Percentiles rank a stretch among this genome's conserved stretches.
phyloP scores from a whole-genome alignment of 106 monocot genomes.

The Acorus gramineus region DNA sequence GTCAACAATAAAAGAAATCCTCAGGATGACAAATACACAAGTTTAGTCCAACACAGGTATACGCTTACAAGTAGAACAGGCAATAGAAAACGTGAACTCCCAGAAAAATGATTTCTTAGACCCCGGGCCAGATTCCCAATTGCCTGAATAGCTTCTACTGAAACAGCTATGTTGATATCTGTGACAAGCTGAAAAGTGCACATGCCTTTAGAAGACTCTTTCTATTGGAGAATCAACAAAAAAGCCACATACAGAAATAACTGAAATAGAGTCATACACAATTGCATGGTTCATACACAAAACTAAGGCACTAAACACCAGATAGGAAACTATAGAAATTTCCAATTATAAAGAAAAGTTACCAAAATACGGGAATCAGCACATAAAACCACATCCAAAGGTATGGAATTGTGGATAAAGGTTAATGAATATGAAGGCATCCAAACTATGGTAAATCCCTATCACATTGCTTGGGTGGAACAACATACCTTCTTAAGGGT shows the following conservation, averaged over 20 bases:
- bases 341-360: too few relatives aligned
- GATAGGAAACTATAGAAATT: too few relatives aligned
- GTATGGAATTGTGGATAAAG: too few relatives aligned
- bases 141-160: constrained; percentile 88
- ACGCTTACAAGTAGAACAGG: constrained; percentile 78
- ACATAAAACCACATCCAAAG: too few relatives aligned
- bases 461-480: too few relatives aligned
- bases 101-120: constrained; percentile 79
- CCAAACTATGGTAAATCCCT: too few relatives aligned
- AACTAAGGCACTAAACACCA: too few relatives aligned
- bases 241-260: neutral
- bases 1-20: too few relatives aligned
- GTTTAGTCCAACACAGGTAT: neutral
- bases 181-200: constrained; percentile 61
- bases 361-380: too few relatives aligned
- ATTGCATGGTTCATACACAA: too few relatives aligned
- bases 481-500: constrained; percentile 79
- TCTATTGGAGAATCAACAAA: neutral
- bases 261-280: too few relatives aligned
- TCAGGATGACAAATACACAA: neutral
- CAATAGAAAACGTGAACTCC: constrained; percentile 70
- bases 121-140: constrained; percentile 90
- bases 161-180: constrained; percentile 96
- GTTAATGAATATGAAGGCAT: too few relatives aligned
- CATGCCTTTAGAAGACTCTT: neutral